phyloP scores from a whole-genome alignment of 345 rosid genomes.

The Triadica sebifera region DNA sequence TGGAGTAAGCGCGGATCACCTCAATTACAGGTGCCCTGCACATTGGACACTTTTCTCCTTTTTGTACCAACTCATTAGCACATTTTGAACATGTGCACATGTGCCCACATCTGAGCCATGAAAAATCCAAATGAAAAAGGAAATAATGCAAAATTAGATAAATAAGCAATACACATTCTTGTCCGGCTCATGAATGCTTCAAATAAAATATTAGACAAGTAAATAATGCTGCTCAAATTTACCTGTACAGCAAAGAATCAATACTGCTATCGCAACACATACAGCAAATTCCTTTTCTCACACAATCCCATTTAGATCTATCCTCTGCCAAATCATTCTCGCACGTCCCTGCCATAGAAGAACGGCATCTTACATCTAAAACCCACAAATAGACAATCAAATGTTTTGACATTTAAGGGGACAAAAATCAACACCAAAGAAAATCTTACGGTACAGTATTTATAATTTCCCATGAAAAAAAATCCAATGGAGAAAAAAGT shows the following conservation, averaged over 20 bases:
- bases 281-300: constrained; percentile 83
- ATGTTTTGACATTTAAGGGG: no score
- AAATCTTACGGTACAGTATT: background rate
- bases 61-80: constrained; percentile 68
- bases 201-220: background rate
- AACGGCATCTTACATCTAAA: background rate
- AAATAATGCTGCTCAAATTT: constrained; percentile 8
- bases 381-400: background rate
- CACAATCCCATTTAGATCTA: constrained; percentile 67
- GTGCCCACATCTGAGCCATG: constrained; percentile 82
- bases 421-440: background rate
- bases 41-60: constrained; percentile 92
- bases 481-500: background rate
- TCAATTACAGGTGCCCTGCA: constrained; percentile 83
- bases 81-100: constrained; percentile 89
- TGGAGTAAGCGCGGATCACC: constrained; percentile 86
- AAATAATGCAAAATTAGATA: background rate
- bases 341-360: constrained; percentile 43
- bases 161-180: background rate
- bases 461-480: background rate
- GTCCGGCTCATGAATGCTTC: background rate
- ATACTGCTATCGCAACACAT: constrained; percentile 63
- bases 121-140: background rate
- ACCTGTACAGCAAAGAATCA: constrained; percentile 87
- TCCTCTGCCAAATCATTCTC: constrained; percentile 36